Evolutionary conservation across 495 filamentous ascomycete genomes (phyloP).

Genomic region (Neurospora hispaniola): DNA sequence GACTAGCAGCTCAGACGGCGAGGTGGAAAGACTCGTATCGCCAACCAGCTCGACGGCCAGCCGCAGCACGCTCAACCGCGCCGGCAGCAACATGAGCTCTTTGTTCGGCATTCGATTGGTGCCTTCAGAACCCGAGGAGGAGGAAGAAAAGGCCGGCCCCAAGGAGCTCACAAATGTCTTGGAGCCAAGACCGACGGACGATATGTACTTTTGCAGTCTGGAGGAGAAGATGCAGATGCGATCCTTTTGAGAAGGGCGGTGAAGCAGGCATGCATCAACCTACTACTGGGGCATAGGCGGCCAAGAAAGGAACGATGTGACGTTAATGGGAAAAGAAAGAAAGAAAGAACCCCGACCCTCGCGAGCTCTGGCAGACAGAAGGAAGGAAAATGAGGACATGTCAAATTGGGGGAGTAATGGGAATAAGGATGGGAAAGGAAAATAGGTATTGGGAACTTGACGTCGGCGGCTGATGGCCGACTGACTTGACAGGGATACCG

Average conservation of each 20-base stretch:
- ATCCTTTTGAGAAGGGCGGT: constrained; percentile 13
- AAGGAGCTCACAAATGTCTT: constrained; percentile 35
- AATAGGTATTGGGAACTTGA: background rate
- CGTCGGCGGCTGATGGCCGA: background rate
- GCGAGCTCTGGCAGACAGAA: background rate
- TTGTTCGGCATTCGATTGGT: constrained; percentile 28
- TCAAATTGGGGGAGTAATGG: background rate
- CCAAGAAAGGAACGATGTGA: background rate
- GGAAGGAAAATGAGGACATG: background rate
- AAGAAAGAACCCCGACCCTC: background rate
- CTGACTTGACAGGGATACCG: background rate
- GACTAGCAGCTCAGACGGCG: constrained; percentile 21
- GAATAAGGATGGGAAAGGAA: background rate
- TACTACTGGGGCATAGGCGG: background rate
- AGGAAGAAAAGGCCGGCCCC: constrained; percentile 37
- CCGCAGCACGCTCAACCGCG: constrained; percentile 40
- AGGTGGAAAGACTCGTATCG: constrained; percentile 30
- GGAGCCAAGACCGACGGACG: constrained; percentile 38
- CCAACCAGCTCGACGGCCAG: constrained; percentile 30
- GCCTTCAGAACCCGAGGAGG: constrained; percentile 29
- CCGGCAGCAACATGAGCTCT: background rate
- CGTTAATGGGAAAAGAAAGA: background rate
- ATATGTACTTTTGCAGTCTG: constrained; percentile 41
- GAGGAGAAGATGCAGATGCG: constrained; percentile 46
- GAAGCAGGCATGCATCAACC: background rate